Base-by-base conservation (phyloP, 768 basidiomycete genomes). In the Russula abietina region DNA sequence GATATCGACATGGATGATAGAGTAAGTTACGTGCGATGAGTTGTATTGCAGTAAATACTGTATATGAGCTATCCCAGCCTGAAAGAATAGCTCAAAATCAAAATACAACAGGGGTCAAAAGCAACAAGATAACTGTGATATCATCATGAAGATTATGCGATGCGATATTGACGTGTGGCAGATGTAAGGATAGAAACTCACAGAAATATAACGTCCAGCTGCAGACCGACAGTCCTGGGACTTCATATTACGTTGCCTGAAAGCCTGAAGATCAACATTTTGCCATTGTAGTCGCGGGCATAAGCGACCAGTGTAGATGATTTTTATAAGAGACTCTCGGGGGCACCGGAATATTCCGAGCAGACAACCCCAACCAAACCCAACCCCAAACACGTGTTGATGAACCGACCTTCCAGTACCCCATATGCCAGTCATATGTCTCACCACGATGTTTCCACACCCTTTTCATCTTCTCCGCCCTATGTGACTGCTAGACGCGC, bases 361-460 rank as follows among this genome's bases (percentile, higher is more conserved):
- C 33, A 33, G 33, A 11, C 33, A 11, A 30, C 2, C 28, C 28
- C 28, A 30, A 5, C 3, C n/a, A n/a, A n/a, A n/a, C n/a, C n/a
- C n/a, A n/a, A n/a, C n/a, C n/a, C 28, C 28, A 30, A 33, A 12
- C 36, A 4, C 56, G 33, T 48, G 56, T 57, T 57, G 54, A 62
- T 49, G 30, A 28, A 43, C 28, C 28, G 32, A 17, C 5, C 41
- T 33, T 57, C 26, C n/a, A 32, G 5, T 57, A 36, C 45, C 30
- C 46, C 45, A 57, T 33, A 22, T 30, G 28, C 5, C 28, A 30
- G 28, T 30, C 28, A 30, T 30, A 30, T 46, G 10, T n/a, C 28
- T 24, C 14, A 36, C 56, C 56, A 59, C 11, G 57, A 49, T n/a
- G 57, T 39, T 41, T 59, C 57, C 57, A 26, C 57, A 59, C 57